Evolutionary conservation across 345 rosid species (phyloP), one percentile per base, ranked within the genome.

Genomic region (Syzygium aromaticum): DNA sequence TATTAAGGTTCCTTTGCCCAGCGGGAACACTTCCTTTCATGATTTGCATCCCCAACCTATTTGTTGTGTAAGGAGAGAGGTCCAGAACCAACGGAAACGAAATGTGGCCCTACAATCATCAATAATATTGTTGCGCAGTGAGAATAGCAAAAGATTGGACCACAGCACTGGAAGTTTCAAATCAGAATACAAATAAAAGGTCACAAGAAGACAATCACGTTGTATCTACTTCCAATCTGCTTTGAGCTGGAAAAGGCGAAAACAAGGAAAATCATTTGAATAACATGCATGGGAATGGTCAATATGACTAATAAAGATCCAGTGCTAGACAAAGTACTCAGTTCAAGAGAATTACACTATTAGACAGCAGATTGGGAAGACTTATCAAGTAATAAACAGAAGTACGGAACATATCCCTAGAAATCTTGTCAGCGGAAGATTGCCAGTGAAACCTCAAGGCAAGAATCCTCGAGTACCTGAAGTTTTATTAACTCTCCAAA

Each of bases 401-500:
- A 89, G 15, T 33, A 25, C 3, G 3, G 80, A 33, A 10, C 49
- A 38, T 73, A 73, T 33, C 49, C 14, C 49, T 73, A 38, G 23
- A 73, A 73, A 73, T 73, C 27, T 38, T 73, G 49, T 22, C 49
- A 19, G 27, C 0, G 49, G 49, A 73, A 73, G 46, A 73, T 17
- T 28, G 8, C 85, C 8, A 52, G 33, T 49, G 46, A 77, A 86
- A 84, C 59, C 57, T 51, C 43, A 84, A 84, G 84, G 63, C 46
- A 27, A 15, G 28, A 84, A 83, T 84, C 78, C 22, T 88, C 27
- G 43, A 51, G n/a, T 88, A 96, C 99, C 98, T 92, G 89, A 63
- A 95, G 93, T 92, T 97, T 97, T 52, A 92, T 88, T 13, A 91
- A 91, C 85, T 96, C 97, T 86, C 98, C 98, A 59, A 87, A 90